Evolutionary conservation across 495 filamentous ascomycete species (phyloP).

Genomic region (Podospora appendiculata): DNA sequence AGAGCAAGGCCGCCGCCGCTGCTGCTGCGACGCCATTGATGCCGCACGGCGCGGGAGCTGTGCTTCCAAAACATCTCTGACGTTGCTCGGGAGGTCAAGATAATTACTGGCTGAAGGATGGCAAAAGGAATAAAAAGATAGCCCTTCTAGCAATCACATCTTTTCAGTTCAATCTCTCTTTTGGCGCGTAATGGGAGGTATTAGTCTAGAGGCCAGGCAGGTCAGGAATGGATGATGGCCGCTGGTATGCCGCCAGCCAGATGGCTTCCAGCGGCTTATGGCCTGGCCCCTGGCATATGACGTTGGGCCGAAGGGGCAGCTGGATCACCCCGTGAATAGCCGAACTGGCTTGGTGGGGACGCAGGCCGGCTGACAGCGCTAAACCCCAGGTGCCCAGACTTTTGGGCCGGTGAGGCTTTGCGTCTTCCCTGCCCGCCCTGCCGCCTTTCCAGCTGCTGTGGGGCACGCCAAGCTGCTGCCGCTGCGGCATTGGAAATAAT

Average conservation of each 20-base stretch:
- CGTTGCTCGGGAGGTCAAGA: background rate
- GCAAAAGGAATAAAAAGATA: too few relatives aligned
- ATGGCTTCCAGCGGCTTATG: conserved; percentile 27
- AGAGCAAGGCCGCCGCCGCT: conserved; percentile 15
- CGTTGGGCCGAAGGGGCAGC: conserved; percentile 17
- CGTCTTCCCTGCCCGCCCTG: too few relatives aligned
- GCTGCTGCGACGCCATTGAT: conserved; percentile 30
- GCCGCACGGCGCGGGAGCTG: conserved; percentile 32
- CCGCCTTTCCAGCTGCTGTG: too few relatives aligned
- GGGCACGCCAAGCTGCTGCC: conserved; percentile 5
- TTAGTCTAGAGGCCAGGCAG: background rate
- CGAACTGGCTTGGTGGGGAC: conserved; percentile 11
- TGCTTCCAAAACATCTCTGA: conserved; percentile 36
- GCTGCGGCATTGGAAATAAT: conserved; percentile 15
- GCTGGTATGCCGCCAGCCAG: background rate
- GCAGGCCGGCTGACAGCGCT: too few relatives aligned
- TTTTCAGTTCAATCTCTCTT: conserved; percentile 8
- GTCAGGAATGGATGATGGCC: background rate
- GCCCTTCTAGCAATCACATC: conserved; percentile 5
- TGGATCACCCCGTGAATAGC: conserved; percentile 24
- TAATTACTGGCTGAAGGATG: background rate
- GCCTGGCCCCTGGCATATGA: conserved; percentile 8
- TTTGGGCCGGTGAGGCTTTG: too few relatives aligned
- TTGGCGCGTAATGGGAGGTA: background rate
- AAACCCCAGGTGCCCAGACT: too few relatives aligned